Evolutionary conservation across 2,329 filamentous ascomycete species (phyloP).

Genomic region (Hymenoscyphus albidus): DNA sequence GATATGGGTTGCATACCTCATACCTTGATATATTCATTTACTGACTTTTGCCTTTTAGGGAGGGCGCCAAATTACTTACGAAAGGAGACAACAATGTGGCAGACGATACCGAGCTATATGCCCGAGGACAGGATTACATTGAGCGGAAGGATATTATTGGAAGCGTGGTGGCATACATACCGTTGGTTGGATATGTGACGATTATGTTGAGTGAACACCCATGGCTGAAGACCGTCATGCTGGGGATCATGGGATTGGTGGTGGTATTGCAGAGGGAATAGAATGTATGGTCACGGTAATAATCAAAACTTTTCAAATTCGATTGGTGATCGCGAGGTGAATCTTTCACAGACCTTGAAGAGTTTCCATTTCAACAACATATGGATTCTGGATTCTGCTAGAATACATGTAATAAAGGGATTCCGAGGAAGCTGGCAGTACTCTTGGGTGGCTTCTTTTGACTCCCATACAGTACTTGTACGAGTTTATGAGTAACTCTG

Average conservation of each 20-base stretch:
- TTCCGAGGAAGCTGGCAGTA: too few species aligned
- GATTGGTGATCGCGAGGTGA: background rate
- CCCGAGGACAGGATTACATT: conserved; percentile 80
- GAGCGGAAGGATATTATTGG: conserved; percentile 88
- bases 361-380: background rate
- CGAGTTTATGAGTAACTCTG: too few species aligned
- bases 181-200: conserved; percentile 94
- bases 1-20: background rate
- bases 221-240: conserved; percentile 92
- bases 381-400: background rate
- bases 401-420: too few species aligned
- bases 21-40: background rate
- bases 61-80: conserved; percentile 72
- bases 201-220: conserved; percentile 94
- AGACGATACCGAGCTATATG: conserved; percentile 90
- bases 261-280: conserved; percentile 90
- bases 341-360: background rate
- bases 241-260: conserved; percentile 91
- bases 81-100: conserved; percentile 96
- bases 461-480: too few species aligned
- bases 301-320: conserved; percentile 3
- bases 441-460: too few species aligned
- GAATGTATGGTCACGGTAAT: background rate
- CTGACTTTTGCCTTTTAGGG: conserved; percentile 36
- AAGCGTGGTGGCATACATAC: conserved; percentile 86